Evolutionary conservation across 352 stramenopile genomes (phyloP).

Genomic region (Phytophthora idaei): DNA sequence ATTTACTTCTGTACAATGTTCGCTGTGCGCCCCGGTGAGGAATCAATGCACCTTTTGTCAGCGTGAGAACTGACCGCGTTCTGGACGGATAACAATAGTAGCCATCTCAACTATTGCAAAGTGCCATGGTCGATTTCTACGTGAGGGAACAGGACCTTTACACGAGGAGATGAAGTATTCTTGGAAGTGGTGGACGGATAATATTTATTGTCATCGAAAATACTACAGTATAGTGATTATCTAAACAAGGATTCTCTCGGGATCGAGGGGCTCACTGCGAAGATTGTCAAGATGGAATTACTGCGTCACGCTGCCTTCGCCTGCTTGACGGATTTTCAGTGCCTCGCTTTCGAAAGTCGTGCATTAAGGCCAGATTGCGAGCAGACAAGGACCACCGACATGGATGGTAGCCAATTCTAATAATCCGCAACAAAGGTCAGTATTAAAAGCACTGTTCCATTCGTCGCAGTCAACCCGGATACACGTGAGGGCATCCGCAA

Average conservation of each 20-base stretch:
- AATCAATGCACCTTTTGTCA: conserved; percentile 2
- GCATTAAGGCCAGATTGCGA: conserved; percentile 19
- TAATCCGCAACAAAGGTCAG: background rate
- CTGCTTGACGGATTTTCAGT: conserved; percentile 6
- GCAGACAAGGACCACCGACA: background rate
- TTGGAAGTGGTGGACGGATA: no score
- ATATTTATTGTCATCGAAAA: no score
- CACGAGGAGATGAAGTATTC: background rate
- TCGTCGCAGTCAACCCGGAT: no score
- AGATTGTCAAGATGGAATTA: no score
- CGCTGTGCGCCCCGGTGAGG: conserved; percentile 1
- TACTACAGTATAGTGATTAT: no score
- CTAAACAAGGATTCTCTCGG: background rate
- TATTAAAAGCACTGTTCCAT: no score
- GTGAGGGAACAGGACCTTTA: background rate
- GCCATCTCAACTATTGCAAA: conserved; percentile 6
- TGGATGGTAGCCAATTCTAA: conserved; percentile 9
- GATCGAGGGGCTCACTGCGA: no score
- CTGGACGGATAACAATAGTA: conserved; percentile 20
- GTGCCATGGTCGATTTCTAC: conserved; percentile 4
- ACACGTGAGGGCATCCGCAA: background rate
- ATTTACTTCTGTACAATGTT: background rate
- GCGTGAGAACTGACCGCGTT: conserved; percentile 10
- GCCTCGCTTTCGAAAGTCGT: conserved; percentile 23
- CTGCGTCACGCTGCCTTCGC: background rate